Percentiles rank a stretch among this genome's conserved stretches.
Evolutionary conservation across 345 rosid genomes (phyloP).

Genomic region (Murraya koenigii): DNA sequence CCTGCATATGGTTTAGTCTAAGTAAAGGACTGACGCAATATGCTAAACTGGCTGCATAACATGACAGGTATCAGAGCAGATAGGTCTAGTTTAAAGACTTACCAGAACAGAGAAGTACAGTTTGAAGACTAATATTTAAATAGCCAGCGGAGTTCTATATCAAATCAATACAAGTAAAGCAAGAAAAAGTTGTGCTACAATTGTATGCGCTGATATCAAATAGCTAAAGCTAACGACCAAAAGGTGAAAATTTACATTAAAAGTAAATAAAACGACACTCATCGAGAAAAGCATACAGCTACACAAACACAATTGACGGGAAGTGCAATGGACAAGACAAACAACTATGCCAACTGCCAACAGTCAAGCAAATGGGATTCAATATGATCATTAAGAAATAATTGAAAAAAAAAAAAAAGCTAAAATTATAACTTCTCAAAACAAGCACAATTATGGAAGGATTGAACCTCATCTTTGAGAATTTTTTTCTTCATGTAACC

Average conservation of each 20-base stretch:
- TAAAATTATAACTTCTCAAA: not conserved
- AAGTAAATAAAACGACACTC: not conserved
- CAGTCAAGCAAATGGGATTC: not conserved
- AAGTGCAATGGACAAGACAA: not conserved
- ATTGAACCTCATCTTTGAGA: constrained; percentile 68
- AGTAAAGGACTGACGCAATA: constrained; percentile 12
- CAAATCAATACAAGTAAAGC: not conserved
- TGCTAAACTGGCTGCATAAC: not conserved
- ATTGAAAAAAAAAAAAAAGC: not conserved
- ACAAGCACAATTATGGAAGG: not conserved
- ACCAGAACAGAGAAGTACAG: not conserved
- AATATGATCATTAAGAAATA: not conserved
- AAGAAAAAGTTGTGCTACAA: not conserved
- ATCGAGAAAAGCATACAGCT: not conserved
- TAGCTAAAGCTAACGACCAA: not conserved
- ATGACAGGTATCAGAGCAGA: not conserved
- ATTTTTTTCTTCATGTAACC: constrained; percentile 80
- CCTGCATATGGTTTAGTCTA: constrained; percentile 43
- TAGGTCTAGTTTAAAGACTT: not conserved
- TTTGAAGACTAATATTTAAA: not conserved
- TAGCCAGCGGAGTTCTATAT: not conserved
- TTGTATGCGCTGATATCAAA: not conserved
- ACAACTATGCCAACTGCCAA: not conserved
- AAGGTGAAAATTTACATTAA: not conserved
- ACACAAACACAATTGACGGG: not conserved